Conservation (phyloP, 2,329 filamentous ascomycete species). For the Gremmenia infestans region DNA sequence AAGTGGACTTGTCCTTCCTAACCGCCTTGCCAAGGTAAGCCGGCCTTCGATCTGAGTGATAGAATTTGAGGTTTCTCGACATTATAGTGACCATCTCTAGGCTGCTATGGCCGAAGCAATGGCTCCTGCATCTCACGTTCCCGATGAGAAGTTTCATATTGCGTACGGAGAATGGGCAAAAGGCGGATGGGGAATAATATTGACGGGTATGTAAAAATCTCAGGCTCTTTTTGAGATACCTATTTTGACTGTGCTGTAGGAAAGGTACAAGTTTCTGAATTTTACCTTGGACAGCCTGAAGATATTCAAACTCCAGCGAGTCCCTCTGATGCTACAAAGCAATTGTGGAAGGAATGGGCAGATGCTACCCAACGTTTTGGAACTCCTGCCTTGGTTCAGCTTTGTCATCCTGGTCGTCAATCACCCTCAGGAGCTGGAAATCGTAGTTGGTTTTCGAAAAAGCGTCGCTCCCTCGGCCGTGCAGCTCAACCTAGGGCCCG, state of each 20-base stretch:
- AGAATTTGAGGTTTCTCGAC: neutral
- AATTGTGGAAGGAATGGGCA: constrained; percentile 38
- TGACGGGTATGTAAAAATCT: constrained; percentile 36
- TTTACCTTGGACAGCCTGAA: constrained; percentile 33
- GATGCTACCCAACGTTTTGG: constrained; percentile 28
- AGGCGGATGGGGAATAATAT: constrained; percentile 47
- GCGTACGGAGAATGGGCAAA: constrained; percentile 50
- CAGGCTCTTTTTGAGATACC: neutral
- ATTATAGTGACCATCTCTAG: constrained; percentile 28
- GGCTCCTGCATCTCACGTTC: constrained; percentile 38
- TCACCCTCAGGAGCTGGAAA: constrained; percentile 36
- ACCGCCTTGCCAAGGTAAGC: constrained; percentile 43
- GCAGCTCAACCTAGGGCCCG: constrained; percentile 37
- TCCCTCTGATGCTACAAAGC: constrained; percentile 26
- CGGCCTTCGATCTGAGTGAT: neutral
- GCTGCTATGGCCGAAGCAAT: constrained; percentile 47
- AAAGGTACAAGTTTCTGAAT: constrained; percentile 41
- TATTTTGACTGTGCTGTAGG: constrained; percentile 24
- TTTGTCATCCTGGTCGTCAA: constrained; percentile 45
- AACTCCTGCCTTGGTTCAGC: constrained; percentile 39
- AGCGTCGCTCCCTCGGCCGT: constrained; percentile 41
- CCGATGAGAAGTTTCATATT: constrained; percentile 37
- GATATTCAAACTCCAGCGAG: constrained; percentile 32
- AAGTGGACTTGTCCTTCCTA: constrained; percentile 51
- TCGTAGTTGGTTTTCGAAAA: constrained; percentile 35